Evolutionary conservation across 2,329 filamentous ascomycete genomes (phyloP), one percentile per base, ranked within the genome.

Genomic region (Diaporthe amygdali): DNA sequence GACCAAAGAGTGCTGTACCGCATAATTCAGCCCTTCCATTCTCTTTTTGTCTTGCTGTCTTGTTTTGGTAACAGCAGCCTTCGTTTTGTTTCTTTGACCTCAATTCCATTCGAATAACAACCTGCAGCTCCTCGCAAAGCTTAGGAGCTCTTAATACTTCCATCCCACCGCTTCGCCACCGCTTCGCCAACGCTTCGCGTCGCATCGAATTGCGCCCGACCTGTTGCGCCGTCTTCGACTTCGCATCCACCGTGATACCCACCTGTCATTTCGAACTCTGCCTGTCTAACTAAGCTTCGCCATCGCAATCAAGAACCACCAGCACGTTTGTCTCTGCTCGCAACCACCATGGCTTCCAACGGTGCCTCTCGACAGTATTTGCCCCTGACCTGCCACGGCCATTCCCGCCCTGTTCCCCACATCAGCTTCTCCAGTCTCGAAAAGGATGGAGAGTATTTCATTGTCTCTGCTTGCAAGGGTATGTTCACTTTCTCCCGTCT

Each of bases 381-480:
- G 68, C 95, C 95, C 70, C 84, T 98, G 81, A 98, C 95, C 75
- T 98, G 95, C 82, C 95, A 98, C 82, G 95, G 95, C 74, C 95
- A 98, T 82, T 97, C 95, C 66, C 91, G 95, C 72, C 95, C 95
- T 1, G 95, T 98, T 67, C 94, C 95, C 8, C 95, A 98, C 81
- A 89, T 97, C 78, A 93, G 91, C 81, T 98, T 98, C 84, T 98
- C 95, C 30, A 90, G 92, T 15, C 87, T 95, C 17, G 90, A 95
- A 74, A 92, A 94, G 78, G 92, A 95, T 75, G 93, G 94, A 74
- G 90, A 92, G 74, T 98, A 96, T 83, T 97, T 96, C 81, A 88
- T 98, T 79, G 95, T 98, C 75, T 97, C 95, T 32, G 95, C 95
- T 75, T 96, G 94, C 87, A 97, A 97, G 87, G 93, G 93, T 94